Evolutionary conservation across 768 basidiomycete genomes (phyloP).

Genomic region (Phanerochaete carnosa): DNA sequence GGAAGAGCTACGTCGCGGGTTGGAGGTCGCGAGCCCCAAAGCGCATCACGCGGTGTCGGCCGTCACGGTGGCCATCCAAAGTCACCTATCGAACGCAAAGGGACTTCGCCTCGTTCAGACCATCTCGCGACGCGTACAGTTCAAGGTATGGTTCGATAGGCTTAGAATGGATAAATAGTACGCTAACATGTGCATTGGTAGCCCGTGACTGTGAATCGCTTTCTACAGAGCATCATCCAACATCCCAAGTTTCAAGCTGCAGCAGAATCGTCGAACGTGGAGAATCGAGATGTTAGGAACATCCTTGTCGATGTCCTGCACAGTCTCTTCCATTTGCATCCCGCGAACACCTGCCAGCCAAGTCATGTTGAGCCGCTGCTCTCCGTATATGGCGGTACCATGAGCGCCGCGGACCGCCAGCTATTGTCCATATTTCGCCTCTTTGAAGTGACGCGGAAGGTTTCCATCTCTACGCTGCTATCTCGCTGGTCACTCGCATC

Average conservation of each 20-base stretch:
- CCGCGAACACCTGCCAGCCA: conserved; percentile 80
- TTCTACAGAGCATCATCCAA: conserved; percentile 73
- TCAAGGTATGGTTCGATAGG: conserved; percentile 54
- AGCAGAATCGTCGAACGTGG: conserved; percentile 25
- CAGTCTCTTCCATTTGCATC: conserved; percentile 70
- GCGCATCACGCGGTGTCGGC: conserved; percentile 69
- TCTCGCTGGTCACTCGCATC: conserved; percentile 57
- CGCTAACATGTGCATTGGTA: conserved; percentile 13
- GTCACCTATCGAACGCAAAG: conserved; percentile 41
- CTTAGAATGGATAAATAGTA: background rate
- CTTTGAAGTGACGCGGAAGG: conserved; percentile 69
- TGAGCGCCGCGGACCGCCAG: conserved; percentile 59
- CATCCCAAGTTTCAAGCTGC: conserved; percentile 58
- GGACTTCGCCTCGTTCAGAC: conserved; percentile 27
- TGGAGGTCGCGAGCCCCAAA: conserved; percentile 34
- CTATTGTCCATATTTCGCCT: conserved; percentile 75
- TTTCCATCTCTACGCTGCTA: conserved; percentile 63
- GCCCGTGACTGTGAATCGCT: conserved; percentile 73
- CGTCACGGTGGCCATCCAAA: conserved; percentile 58
- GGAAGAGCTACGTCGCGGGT: background rate
- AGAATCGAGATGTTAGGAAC: conserved; percentile 33
- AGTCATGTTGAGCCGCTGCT: conserved; percentile 79
- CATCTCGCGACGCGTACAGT: conserved; percentile 21
- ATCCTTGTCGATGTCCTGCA: conserved; percentile 55
- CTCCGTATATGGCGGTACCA: conserved; percentile 69